Evolutionary conservation across 2,329 filamentous ascomycete genomes (phyloP).

Genomic region (Drechmeria coniospora): DNA sequence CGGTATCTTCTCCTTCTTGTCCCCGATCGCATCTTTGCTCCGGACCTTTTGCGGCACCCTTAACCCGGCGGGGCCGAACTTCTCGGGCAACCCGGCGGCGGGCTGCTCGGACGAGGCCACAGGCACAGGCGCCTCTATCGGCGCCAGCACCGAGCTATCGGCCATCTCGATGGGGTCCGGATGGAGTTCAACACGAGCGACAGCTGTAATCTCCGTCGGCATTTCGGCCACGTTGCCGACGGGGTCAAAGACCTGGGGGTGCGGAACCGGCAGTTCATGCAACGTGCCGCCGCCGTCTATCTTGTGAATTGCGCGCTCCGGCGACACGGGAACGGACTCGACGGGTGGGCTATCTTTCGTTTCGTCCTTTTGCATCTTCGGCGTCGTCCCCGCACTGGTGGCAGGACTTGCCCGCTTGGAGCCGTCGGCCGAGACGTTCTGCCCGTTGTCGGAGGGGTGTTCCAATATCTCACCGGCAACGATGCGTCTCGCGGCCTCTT

Average conservation of each 20-base stretch:
- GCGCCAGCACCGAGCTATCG: constrained; percentile 20
- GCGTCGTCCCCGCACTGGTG: constrained; percentile 15
- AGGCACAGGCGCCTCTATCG: constrained; percentile 16
- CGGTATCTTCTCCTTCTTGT: no score
- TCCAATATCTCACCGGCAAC: constrained; percentile 9
- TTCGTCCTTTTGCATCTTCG: constrained; percentile 9
- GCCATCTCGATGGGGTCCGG: constrained; percentile 30
- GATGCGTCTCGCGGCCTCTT: constrained; percentile 7
- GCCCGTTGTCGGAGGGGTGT: constrained; percentile 4
- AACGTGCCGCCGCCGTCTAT: constrained; percentile 19
- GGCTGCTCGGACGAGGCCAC: constrained; percentile 4
- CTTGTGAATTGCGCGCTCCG: constrained; percentile 12
- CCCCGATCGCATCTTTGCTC: neutral
- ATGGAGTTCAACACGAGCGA: constrained; percentile 24
- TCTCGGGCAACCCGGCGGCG: constrained; percentile 25
- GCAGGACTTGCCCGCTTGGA: constrained; percentile 14
- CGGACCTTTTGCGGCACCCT: constrained; percentile 5
- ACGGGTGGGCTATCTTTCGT: constrained; percentile 4
- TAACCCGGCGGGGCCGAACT: constrained; percentile 14
- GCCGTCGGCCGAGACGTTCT: neutral
- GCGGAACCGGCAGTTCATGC: constrained; percentile 15
- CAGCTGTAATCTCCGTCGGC: constrained; percentile 25
- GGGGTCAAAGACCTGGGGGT: constrained; percentile 19
- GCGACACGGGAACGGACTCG: constrained; percentile 1
- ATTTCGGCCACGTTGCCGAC: constrained; percentile 32